Base-by-base conservation (phyloP, 75 land plant genomes). In the Larix kaempferi region DNA sequence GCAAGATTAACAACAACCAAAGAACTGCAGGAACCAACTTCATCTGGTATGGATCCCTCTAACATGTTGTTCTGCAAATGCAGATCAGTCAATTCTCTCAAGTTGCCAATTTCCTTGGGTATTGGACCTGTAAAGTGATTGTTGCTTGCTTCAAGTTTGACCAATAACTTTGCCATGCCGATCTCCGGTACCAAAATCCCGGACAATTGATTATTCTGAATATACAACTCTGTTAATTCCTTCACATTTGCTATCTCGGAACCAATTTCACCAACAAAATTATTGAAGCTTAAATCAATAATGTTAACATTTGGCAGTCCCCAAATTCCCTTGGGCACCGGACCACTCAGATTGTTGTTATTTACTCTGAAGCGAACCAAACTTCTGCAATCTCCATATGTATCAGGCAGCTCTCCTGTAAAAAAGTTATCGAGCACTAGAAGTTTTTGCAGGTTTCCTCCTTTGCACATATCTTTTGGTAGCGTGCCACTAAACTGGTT, bases 301-400 rank as follows among this genome's bases (percentile, higher is more conserved):
- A 87, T 72, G n/a, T 71, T 77, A 23, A 87, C 78, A 57, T 85
- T 84, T 2, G 99, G 93, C 66, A 92, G 69, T 17, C 93, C 82
- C 98, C 99, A 94, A 13, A 96, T 76, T 49, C 87, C 91, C 17
- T 72, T 66, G 2, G 99, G 99, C n/a, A 96, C 83, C 5, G 3
- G 17, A 23, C 99, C 99, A 49, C 86, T 74, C 1, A 89, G 88
- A 29, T 90, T 65, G 35, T 69, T 69, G 72, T 1, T 41, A 22
- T 60, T 78, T 10, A 94, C 81, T 25, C 95, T 80, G 57, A 97
- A 67, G 79, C 95, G 82, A 57, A 54, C 22, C 41, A 97, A 79
- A 19, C 86, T 78, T 27, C 86, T 84, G 80, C 99, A 97, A 2
- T 76, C 64, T 41, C 84, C 90, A n/a, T 69, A 69, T 5, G 72